These are phyloP conservation scores for Auricularia auricula-judae DNA, from an alignment of 768 basidiomycete species.

Conservation along the genomic window DNA sequence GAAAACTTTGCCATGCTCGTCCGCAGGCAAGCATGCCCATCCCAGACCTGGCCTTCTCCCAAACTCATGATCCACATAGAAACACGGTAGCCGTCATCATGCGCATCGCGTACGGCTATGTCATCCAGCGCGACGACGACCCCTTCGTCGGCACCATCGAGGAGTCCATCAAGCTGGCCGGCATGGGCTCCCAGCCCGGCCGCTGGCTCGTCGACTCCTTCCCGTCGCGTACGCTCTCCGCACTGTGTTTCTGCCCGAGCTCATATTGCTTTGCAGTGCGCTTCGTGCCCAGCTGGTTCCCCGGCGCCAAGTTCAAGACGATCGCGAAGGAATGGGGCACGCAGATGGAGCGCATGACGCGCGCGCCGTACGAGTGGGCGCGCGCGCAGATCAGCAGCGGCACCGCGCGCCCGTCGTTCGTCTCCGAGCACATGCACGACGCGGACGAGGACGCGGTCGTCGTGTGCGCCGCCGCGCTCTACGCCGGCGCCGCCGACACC, in stretches of 20 bases:
- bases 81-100: conserved; percentile 11
- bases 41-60: too few relatives aligned
- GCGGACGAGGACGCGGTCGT: not conserved
- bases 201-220: conserved; percentile 30
- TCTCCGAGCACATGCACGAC: not conserved
- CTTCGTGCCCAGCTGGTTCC: conserved; percentile 32
- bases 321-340: conserved; percentile 12
- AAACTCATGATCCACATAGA: not conserved
- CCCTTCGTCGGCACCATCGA: conserved; percentile 18
- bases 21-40: conserved; percentile 20
- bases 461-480: not conserved
- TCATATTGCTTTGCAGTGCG: conserved; percentile 18
- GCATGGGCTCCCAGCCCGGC: conserved; percentile 19
- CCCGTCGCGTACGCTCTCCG: conserved; percentile 22
- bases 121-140: conserved; percentile 8
- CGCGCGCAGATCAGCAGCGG: conserved; percentile 19
- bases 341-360: conserved; percentile 14
- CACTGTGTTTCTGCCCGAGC: not conserved
- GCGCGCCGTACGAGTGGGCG: conserved; percentile 22
- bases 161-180: conserved; percentile 18
- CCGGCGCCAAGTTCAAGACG: conserved; percentile 31
- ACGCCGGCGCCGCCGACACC: not conserved
- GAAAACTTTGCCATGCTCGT: conserved; percentile 25
- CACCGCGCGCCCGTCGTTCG: not conserved
- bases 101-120: conserved; percentile 22